phyloP scores from a whole-genome alignment of 306 rosid species.

The Benincasa hispida region DNA sequence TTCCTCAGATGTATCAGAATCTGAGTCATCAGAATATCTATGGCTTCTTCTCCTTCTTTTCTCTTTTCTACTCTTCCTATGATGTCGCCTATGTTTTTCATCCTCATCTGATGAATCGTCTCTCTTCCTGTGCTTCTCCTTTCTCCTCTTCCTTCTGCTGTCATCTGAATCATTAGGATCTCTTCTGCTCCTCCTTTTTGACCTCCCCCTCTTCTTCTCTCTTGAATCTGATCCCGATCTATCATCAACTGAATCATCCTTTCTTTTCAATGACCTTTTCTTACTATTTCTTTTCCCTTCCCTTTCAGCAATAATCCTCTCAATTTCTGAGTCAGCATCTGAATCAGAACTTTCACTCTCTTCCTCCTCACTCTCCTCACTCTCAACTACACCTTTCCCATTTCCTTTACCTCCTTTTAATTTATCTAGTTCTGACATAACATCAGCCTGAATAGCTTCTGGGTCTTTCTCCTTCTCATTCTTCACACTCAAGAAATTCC shows the following conservation, averaged over 20 bases:
- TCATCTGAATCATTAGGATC: constrained; percentile 52
- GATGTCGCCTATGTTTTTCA: constrained; percentile 9
- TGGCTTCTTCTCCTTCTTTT: constrained; percentile 51
- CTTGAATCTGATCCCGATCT: constrained; percentile 33
- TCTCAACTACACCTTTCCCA: constrained; percentile 28
- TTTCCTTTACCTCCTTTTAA: constrained; percentile 39
- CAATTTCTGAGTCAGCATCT: constrained; percentile 63
- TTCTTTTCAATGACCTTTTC: constrained; percentile 31
- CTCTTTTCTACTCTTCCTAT: constrained; percentile 37
- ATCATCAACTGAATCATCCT: constrained; percentile 29
- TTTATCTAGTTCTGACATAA: constrained; percentile 44
- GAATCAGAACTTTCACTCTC: constrained; percentile 69
- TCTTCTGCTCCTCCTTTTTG: constrained; percentile 59
- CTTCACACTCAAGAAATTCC: constrained; percentile 69
- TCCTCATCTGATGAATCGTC: constrained; percentile 36
- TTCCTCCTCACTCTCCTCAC: constrained; percentile 55
- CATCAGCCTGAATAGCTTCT: constrained; percentile 37
- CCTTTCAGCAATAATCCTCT: constrained; percentile 57
- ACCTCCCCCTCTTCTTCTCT: constrained; percentile 69
- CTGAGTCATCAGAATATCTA: constrained; percentile 38
- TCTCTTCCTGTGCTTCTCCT: constrained; percentile 47
- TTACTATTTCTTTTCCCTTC: constrained; percentile 42
- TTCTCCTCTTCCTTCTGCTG: constrained; percentile 40
- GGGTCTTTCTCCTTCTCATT: constrained; percentile 62
- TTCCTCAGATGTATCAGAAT: constrained; percentile 57